Conservation (phyloP, 768 basidiomycete species). For the Lactarius sanguifluus region DNA sequence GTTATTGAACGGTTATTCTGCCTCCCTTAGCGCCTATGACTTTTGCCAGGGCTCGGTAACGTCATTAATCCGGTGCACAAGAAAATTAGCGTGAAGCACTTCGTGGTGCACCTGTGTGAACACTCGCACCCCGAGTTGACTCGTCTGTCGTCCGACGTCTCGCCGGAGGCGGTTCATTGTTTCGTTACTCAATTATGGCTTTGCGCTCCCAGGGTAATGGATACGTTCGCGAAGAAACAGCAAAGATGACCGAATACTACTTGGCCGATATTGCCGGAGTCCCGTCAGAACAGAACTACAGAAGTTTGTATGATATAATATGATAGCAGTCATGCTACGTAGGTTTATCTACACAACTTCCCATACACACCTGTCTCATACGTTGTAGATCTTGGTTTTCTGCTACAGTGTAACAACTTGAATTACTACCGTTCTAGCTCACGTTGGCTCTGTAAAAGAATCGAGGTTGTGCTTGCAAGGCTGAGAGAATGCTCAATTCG, state of each 20-base stretch:
- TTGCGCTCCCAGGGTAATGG: constrained; percentile 65
- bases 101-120: constrained; percentile 63
- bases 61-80: constrained; percentile 59
- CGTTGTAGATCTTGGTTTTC: neutral
- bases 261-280: constrained; percentile 62
- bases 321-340: no score
- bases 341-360: neutral
- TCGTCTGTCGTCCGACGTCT: neutral
- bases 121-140: constrained; percentile 59
- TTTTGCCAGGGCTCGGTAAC: constrained; percentile 51
- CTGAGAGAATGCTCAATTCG: no score
- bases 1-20: no score
- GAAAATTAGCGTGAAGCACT: constrained; percentile 48
- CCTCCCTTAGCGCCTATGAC: neutral
- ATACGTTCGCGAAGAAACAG: constrained; percentile 79
- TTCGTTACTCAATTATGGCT: constrained; percentile 58
- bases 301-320: neutral
- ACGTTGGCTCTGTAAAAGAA: neutral
- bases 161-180: constrained; percentile 7
- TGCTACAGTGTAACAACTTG: neutral
- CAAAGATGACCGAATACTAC: constrained; percentile 56
- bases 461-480: neutral
- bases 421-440: neutral
- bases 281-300: neutral
- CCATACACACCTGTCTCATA: neutral